Evolutionary conservation across 2,329 filamentous ascomycete genomes (phyloP), one percentile per base, ranked within the genome.

Genomic region (Neofusicoccum laricinum): DNA sequence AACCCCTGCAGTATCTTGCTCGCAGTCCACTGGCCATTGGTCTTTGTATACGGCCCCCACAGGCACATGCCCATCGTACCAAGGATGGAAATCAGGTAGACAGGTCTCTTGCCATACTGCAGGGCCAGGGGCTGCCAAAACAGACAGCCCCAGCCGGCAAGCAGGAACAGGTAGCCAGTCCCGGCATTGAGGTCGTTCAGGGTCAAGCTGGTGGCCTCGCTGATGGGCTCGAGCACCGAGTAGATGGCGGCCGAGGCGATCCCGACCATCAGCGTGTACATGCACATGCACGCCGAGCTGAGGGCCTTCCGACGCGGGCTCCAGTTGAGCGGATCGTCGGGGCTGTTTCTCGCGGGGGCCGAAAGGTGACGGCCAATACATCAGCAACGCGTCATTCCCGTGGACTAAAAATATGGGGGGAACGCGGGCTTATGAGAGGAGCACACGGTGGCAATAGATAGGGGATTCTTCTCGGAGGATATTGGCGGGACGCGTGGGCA

Each of bases 51-150:
- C 0, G 80, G 76, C 15, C 74, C 77, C 78, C 80, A 83, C 1
- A 85, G 70, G 53, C 51, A 67, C 15, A 69, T 4, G 43, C 40
- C 65, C 25, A 80, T 73, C 5, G 76, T 77, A 15, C 76, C 76
- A 3, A 78, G 66, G 2, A 76, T 76, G 1, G 78, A 80, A 38
- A 81, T 68, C 2, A 84, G 70, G 63, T 84, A 85, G 1, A 81
- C 78, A 1, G 77, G 75, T 4, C 82, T 76, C 63, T 83, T 80
- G n/a, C 84, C 84, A 66, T 82, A 84, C 53, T 80, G 79, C 17
- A 85, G 70, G 0, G 83, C 83, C 34, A 85, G 69, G 2, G 84
- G 82, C 67, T 85, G 83, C 79, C 80, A 84, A 46, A 85, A 73
- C 2, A 85, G 70, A 66, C 79, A 79, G 0, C 81, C 82, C 81